Evolutionary conservation across 768 basidiomycete species (phyloP).

Genomic region (Xerocomus brunneocitrinus): DNA sequence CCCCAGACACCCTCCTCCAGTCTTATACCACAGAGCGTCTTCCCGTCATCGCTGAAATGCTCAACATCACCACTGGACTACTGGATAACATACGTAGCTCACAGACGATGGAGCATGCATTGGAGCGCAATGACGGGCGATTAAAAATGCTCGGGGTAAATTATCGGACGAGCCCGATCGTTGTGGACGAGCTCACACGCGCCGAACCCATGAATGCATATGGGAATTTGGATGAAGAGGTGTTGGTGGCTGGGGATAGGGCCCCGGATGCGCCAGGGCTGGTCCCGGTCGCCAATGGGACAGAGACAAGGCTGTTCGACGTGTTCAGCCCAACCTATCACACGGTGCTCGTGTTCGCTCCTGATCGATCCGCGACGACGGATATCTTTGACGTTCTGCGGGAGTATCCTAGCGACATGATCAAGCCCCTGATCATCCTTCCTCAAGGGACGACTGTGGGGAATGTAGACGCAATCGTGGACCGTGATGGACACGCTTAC

Average conservation of each 20-base stretch:
- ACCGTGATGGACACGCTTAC: conserved; percentile 37
- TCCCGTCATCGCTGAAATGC: conserved; percentile 43
- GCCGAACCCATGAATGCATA: conserved; percentile 6
- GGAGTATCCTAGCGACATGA: conserved; percentile 4
- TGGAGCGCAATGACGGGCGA: conserved; percentile 2
- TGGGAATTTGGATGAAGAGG: conserved; percentile 1
- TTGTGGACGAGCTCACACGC: conserved; percentile 34
- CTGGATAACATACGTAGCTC: neutral
- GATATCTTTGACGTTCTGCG: conserved; percentile 8
- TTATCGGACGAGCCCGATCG: conserved; percentile 47
- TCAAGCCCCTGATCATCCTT: conserved; percentile 14
- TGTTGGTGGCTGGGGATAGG: conserved; percentile 10
- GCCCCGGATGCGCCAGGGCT: conserved; percentile 13
- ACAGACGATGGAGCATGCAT: neutral
- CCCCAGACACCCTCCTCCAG: conserved; percentile 34
- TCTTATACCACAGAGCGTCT: conserved; percentile 42
- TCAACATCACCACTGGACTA: conserved; percentile 34
- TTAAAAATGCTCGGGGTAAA: conserved; percentile 48
- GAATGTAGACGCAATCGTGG: conserved; percentile 34
- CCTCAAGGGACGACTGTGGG: conserved; percentile 1
- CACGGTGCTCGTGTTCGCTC: conserved; percentile 28
- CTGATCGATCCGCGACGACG: neutral
- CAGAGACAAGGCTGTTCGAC: conserved; percentile 5
- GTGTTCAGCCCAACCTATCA: conserved; percentile 2
- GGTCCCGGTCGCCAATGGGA: neutral